Evolutionary conservation across 176 grass and related monocot genomes (phyloP).

Genomic region (Dactylis glomerata): DNA sequence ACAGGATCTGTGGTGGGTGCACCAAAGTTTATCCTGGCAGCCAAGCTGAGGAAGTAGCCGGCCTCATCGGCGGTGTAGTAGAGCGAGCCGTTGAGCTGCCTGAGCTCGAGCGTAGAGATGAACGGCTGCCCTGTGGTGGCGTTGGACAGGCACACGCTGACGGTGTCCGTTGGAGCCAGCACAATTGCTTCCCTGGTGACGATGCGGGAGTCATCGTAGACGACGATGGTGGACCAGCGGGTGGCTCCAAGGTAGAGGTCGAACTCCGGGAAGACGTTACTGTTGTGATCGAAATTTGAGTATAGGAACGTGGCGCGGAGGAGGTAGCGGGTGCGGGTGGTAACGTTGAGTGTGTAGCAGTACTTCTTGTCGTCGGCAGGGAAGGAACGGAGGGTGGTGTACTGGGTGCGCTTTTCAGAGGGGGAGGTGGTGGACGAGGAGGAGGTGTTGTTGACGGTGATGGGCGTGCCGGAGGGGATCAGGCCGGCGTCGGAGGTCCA

Average conservation of each 20-base stretch:
- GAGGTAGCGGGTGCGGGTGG: conserved; percentile 54
- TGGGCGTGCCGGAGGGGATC: conserved; percentile 22
- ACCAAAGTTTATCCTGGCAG: conserved; percentile 80
- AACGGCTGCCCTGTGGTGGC: conserved; percentile 62
- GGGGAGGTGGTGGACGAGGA: not conserved
- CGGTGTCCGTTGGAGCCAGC: conserved; percentile 24
- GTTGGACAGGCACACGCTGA: conserved; percentile 66
- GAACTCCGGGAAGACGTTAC: conserved; percentile 79
- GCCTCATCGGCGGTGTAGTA: conserved; percentile 72
- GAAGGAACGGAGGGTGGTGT: conserved; percentile 55
- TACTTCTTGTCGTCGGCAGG: conserved; percentile 53
- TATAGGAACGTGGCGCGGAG: conserved; percentile 66
- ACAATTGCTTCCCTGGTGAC: conserved; percentile 53
- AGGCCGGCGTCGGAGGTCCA: conserved; percentile 55
- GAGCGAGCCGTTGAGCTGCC: conserved; percentile 66
- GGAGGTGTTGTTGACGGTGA: not conserved
- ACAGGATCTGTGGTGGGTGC: conserved; percentile 52
- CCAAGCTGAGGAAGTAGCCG: conserved; percentile 48
- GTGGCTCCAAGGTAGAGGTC: conserved; percentile 67
- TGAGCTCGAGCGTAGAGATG: conserved; percentile 75
- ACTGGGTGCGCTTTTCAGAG: conserved; percentile 45
- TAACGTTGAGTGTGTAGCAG: conserved; percentile 62
- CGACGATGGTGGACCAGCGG: conserved; percentile 67
- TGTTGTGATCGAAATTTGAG: conserved; percentile 70
- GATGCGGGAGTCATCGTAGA: conserved; percentile 51